Base-by-base conservation (phyloP, 2,329 filamentous ascomycete species). In the Bretziella fagacearum region DNA sequence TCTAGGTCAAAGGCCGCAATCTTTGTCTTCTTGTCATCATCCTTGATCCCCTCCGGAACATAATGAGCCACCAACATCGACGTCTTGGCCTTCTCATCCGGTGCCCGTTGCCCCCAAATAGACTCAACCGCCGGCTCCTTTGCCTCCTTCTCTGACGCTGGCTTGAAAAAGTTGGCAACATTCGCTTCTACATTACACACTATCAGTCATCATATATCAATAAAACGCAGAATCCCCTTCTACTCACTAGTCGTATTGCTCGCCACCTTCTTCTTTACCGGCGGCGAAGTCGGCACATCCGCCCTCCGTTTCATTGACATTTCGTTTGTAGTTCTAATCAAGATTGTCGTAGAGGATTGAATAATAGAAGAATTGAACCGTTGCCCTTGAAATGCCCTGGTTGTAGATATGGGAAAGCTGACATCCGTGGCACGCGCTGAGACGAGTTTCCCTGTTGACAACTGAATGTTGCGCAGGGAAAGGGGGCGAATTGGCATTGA, bases 81-180 rank as follows among this genome's bases (percentile, higher is more conserved):
- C 3, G 67, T 63, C 1, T 65, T 66, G 1, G 61, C 60, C 46
- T 69, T 64, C 6, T 70, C 63, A 41, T 65, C 56, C 0, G 66
- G 64, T 2, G 81, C 58, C 67, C 79, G 59, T 73, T 81, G 63
- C 67, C 68, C 60, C 84, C 91, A 96, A 13, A 20, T 39, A 20
- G 11, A 29, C 27, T 22, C 36, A 20, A 17, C 30, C 18, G 23
- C 26, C n/a, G 15, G 35, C 3, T 20, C 79, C 11, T 84, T 83
- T 26, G 81, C 77, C 59, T n/a, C n/a, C n/a, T 93, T 95, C 60
- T 94, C 76, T 0, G 86, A 95, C 0, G 72, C 59, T 0, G 87
- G 87, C 0, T 79, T 93, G 63, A 96, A 96, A 66, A 96, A 96
- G 46, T 73, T 84, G 17, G 82, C 73, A 1, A 93, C 76, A 1